Base-by-base conservation (phyloP, 2,329 filamentous ascomycete species). In the Calycina herbarum region DNA sequence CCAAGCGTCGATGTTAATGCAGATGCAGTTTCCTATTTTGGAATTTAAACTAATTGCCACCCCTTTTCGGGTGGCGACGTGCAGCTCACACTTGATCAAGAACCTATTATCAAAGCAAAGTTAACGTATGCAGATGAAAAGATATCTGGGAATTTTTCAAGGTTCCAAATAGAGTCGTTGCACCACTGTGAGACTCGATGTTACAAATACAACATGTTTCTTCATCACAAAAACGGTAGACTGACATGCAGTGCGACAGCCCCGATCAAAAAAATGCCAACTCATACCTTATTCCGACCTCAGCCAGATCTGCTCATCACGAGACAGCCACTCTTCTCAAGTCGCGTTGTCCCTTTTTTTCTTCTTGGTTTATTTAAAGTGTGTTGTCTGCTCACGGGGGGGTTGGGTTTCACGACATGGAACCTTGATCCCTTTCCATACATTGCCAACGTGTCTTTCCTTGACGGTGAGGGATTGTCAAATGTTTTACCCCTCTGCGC, bases 211-310 rank as follows among this genome's bases (percentile, higher is more conserved):
- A 20, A 17, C 60, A 38, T 40, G 17, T 38, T 51, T 6, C 29
- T 31, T 57, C 24, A 38, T 62, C 48, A 62, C 60, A 54, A 42
- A 20, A 48, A 62, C 31, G 31, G 33, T 24, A 56, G 31, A 56
- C 24, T 62, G 60, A n/a, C 20, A 24, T 54, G 24, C 48, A 17
- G 60, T 62, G 29, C 38, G 60, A 38, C 59, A 24, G 7, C n/a
- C 2, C 45, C 38, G 48, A 57, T 62, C 60, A 27, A 54, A 24
- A 54, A 51, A 40, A 17, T 62, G 48, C 60, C 60, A 62, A 62
- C 45, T 35, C 48, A 62, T 48, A 62, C 48, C 33, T 62, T 33
- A 42, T 56, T 62, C 60, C 60, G 60, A 62, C 60, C 48, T 62
- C 60, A 3, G 20, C 48, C 48, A 24, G 8, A 54, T 54, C 20